These are phyloP conservation scores for Kokia cookei DNA, from an alignment of 441 rosid species.

Conservation along the genomic window DNA sequence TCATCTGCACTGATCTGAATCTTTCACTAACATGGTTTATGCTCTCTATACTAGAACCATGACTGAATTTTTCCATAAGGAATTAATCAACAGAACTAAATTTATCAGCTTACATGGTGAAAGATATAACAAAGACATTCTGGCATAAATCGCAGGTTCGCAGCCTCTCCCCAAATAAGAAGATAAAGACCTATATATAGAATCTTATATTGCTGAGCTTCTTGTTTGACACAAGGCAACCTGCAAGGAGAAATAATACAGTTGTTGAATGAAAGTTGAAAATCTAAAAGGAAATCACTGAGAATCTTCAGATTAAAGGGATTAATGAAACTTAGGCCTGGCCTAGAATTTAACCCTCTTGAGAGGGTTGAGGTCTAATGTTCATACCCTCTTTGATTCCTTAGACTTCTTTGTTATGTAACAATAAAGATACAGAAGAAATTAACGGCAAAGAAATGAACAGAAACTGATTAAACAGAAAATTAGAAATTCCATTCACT, in stretches of 20 bases:
- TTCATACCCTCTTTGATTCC: neutral
- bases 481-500: neutral
- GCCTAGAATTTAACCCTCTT: neutral
- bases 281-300: neutral
- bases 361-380: neutral
- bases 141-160: slow-evolving; percentile 92
- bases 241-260: slow-evolving; percentile 34
- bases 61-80: neutral
- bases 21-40: neutral
- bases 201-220: slow-evolving; percentile 83
- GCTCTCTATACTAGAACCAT: neutral
- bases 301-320: slow-evolving; percentile 3
- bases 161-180: slow-evolving; percentile 99
- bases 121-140: slow-evolving; percentile 93
- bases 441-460: neutral
- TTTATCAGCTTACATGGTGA: slow-evolving; percentile 72
- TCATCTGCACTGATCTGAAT: neutral
- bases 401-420: neutral
- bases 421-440: neutral
- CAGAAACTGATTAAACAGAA: neutral
- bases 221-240: slow-evolving; percentile 74
- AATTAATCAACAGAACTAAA: neutral
- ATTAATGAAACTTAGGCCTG: neutral
- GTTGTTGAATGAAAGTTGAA: slow-evolving; percentile 1
- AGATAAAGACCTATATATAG: slow-evolving; percentile 88